Base-by-base conservation (phyloP, 2,329 filamentous ascomycete species). In the Phoma sp. region DNA sequence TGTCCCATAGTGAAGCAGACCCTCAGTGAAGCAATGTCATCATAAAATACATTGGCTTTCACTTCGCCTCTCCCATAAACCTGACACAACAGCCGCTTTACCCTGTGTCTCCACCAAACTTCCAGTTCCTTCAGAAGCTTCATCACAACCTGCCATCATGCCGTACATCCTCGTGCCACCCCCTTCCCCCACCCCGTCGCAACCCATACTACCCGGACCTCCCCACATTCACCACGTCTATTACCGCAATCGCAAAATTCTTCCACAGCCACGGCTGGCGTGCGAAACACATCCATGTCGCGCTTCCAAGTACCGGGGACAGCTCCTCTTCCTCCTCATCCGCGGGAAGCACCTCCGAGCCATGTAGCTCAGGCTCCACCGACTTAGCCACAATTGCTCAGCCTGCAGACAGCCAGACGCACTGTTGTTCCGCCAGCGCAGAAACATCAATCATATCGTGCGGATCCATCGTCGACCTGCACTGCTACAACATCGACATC, bases 231-330 rank as follows among this genome's bases (percentile, higher is more conserved):
- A 51, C 39, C 33, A 45, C 47, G 5, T 45, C 39, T 7, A 32
- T 40, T 4, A 33, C 23, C 14, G 2, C 39, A 21, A 42, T 32
- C 26, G 47, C 40, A 15, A 28, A 39, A 26, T 51, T 45, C 33
- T 51, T 45, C 47, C 33, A 51, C 33, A 33, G 32, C 26, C 39
- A 38, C 18, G 33, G 25, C 7, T 51, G 39, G 33, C 39, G 28
- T 20, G 39, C 26, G 7, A 11, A 25, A 14, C 43, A 38, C 10
- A 12, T 30, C 18, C 32, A 21, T 7, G 9, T n/a, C n/a, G n/a
- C n/a, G n/a, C n/a, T n/a, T n/a, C n/a, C n/a, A n/a, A n/a, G n/a
- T n/a, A n/a, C n/a, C n/a, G n/a, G n/a, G n/a, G n/a, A n/a, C n/a
- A n/a, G n/a, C n/a, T n/a, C n/a, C n/a, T n/a, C n/a, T 9, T 28